phyloP scores from a whole-genome alignment of 2,329 filamentous ascomycete species.

The Cordyceps militaris region DNA sequence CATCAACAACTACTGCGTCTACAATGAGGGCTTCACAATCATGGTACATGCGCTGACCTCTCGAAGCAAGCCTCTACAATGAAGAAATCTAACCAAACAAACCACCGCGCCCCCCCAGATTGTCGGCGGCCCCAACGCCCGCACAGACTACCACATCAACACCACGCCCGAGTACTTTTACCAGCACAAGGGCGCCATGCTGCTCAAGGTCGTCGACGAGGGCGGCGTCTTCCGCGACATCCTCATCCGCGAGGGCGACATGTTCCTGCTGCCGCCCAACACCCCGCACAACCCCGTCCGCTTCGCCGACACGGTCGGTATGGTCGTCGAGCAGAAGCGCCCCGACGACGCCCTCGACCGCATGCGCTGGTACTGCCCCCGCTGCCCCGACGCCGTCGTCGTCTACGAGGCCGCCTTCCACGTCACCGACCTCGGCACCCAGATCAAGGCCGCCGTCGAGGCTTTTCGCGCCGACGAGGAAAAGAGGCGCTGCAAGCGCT shows the following conservation, averaged over 20 bases:
- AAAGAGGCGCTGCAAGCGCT: slow-evolving; percentile 67
- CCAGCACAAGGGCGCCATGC: slow-evolving; percentile 88
- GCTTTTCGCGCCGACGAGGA: slow-evolving; percentile 62
- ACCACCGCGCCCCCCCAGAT: no score
- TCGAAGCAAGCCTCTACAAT: neutral
- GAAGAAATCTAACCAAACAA: neutral
- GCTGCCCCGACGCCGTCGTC: slow-evolving; percentile 51
- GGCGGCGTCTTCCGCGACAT: slow-evolving; percentile 68
- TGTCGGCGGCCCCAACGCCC: slow-evolving; percentile 90
- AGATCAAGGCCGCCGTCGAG: slow-evolving; percentile 89
- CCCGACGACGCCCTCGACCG: slow-evolving; percentile 64
- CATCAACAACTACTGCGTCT: slow-evolving; percentile 96
- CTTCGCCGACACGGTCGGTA: slow-evolving; percentile 87
- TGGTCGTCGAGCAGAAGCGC: slow-evolving; percentile 83
- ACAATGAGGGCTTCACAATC: slow-evolving; percentile 74
- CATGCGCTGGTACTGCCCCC: slow-evolving; percentile 82
- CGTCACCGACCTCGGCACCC: slow-evolving; percentile 83
- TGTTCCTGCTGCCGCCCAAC: slow-evolving; percentile 89
- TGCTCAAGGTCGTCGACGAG: slow-evolving; percentile 80
- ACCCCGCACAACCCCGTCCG: slow-evolving; percentile 95
- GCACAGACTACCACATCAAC: slow-evolving; percentile 97
- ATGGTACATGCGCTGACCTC: slow-evolving; percentile 47
- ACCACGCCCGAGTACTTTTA: slow-evolving; percentile 96
- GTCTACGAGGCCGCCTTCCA: slow-evolving; percentile 85
- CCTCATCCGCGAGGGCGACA: slow-evolving; percentile 82